Conservation (phyloP, 2,329 filamentous ascomycete species). For the Fusarium globosum region DNA sequence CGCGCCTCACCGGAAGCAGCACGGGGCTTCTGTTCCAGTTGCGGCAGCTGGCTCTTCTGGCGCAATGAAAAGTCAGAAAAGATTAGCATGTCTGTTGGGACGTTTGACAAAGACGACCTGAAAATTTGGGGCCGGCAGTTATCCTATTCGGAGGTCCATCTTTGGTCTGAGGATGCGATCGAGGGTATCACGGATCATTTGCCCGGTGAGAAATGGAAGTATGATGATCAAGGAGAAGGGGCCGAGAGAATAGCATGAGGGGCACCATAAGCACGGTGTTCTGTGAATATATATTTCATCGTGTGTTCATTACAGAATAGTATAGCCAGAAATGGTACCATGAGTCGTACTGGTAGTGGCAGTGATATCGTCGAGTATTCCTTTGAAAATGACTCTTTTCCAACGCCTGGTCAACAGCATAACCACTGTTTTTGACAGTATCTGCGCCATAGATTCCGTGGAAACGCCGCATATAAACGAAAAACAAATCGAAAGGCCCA, state of each 20-base stretch:
- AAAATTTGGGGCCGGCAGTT: constrained; percentile 54
- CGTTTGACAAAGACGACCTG: constrained; percentile 58
- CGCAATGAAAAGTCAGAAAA: constrained; percentile 45
- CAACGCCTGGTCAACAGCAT: constrained; percentile 22
- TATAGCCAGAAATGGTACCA: neutral
- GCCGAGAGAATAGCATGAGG: constrained; percentile 28
- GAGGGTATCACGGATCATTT: constrained; percentile 60
- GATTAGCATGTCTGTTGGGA: constrained; percentile 55
- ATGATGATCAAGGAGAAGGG: constrained; percentile 37
- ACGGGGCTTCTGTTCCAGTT: constrained; percentile 61
- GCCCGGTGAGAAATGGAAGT: constrained; percentile 41
- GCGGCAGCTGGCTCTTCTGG: constrained; percentile 64
- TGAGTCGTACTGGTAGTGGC: constrained; percentile 6
- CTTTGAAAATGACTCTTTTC: constrained; percentile 8
- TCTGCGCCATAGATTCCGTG: neutral
- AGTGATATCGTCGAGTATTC: constrained; percentile 31
- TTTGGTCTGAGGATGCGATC: constrained; percentile 59
- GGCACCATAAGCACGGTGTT: neutral
- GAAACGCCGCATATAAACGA: constrained; percentile 20
- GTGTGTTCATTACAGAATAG: neutral
- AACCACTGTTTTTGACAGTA: constrained; percentile 1
- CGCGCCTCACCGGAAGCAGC: constrained; percentile 52
- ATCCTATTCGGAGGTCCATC: constrained; percentile 52
- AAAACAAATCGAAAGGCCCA: neutral
- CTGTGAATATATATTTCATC: neutral